Evolutionary conservation across 2,329 filamentous ascomycete species (phyloP).

Genomic region (Lasiodiplodia theobromae): DNA sequence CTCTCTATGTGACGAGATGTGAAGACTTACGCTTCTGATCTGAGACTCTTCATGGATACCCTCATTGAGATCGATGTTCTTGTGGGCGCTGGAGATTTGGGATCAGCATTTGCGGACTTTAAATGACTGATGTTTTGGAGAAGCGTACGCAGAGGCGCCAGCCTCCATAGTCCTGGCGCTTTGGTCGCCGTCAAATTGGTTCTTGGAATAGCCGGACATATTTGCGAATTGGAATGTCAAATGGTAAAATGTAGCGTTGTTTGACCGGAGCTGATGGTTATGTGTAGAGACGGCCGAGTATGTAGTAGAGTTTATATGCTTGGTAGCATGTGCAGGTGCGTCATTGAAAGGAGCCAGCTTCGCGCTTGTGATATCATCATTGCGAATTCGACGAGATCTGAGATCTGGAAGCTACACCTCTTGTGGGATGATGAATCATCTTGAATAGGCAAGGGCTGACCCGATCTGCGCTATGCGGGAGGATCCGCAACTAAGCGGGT

Average conservation of each 20-base stretch:
- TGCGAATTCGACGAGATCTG: neutral
- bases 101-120: neutral
- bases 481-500: neutral
- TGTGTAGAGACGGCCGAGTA: neutral
- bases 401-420: neutral
- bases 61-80: constrained; percentile 33
- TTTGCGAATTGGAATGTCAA: neutral
- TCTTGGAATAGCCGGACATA: constrained; percentile 27
- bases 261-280: neutral
- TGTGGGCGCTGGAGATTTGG: constrained; percentile 30
- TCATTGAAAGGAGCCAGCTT: constrained; percentile 4
- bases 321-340: neutral
- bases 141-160: constrained; percentile 36
- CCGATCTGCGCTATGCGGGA: neutral
- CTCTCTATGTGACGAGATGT: too few species aligned
- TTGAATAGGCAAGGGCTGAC: neutral
- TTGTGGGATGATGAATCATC: neutral
- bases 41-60: constrained; percentile 38
- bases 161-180: constrained; percentile 36
- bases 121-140: neutral
- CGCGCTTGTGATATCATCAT: constrained; percentile 16
- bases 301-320: neutral
- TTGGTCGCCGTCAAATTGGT: constrained; percentile 36
- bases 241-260: neutral
- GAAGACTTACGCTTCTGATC: constrained; percentile 32